Base-by-base conservation (phyloP, 108 stramenopile genomes). In the Asterionellopsis glacialis region DNA sequence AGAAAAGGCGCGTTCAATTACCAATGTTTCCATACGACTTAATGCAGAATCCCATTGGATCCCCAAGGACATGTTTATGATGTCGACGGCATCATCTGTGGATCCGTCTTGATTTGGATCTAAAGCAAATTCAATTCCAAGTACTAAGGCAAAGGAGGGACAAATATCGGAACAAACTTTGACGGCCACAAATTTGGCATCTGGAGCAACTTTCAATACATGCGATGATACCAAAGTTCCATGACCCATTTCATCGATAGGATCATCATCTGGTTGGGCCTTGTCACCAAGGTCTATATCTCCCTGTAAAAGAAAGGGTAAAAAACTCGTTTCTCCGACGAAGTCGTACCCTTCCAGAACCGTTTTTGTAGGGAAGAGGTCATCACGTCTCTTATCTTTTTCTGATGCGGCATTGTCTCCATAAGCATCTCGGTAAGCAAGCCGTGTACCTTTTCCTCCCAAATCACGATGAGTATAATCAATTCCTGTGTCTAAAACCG, bases 381-480 rank as follows among this genome's bases (percentile, higher is more conserved):
- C 69, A 63, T 63, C 49, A 10, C 43, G 26, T 45, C 24, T 52
- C 3, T 7, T 59, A 22, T 47, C 23, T 16, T 21, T n/a, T 7
- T 33, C 33, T 33, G 7, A 33, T 33, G 33, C n/a, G n/a, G n/a
- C n/a, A n/a, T n/a, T 33, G 11, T 60, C 24, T 3, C 68, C 68
- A 42, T 55, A 63, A 2, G 55, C 68, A 3, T 13, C 15, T 51
- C 6, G 1, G 24, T 44, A 65, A 10, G 23, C 58, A 9, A 22
- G 6, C 28, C 15, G 28, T 0, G 64, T 65, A 13, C 70, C 70
- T 16, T 16, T 16, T 41, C 70, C 70, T 18, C 59, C 70, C 38
- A 72, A 60, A 16, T 40, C 52, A 10, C 12, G 15, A 26, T 72
- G 70, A 10, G 70, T 72, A 55, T 72, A 72, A 42, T 72, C 70